Base-by-base conservation (phyloP, 1,284 basidiomycete species). In the Pyrrhoderma lamaoense region DNA sequence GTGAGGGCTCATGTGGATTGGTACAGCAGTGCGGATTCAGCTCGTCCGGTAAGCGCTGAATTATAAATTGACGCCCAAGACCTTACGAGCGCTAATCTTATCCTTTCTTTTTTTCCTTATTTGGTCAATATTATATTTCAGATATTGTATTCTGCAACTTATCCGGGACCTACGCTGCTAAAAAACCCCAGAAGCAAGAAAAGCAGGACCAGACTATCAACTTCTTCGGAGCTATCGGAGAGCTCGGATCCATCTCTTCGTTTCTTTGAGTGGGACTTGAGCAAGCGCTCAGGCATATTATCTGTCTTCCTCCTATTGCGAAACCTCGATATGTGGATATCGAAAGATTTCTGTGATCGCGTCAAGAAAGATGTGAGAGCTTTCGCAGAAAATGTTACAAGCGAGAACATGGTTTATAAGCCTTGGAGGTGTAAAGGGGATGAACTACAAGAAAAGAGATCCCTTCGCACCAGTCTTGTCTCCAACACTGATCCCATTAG, bases 1-100 rank as follows among this genome's bases (percentile, higher is more conserved):
- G 77, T 80, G 16, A 65, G 73, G 34, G 76, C 74, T 0, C 78
- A 80, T 58, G 64, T 77, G 2, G 79, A 80, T 59, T 80, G 77
- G 78, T 76, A 71, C 52, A 55, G 58, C 38, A 60, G 60, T 22
- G 58, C 38, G n/a, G 65, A 14, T 62, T 65, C 37, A 60, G 66
- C 18, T 65, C 56, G 11, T 34, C 57, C 58, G 50, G 76, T 73
- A 49, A 47, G 64, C 61, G 31, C 36, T 42, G 50, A 11, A 11
- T 5, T 31, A n/a, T 31, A 11, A 31, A 31, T 31, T 5, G 27
- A 11, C 27, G 27, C 11, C 27, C 11, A n/a, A n/a, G n/a, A n/a
- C n/a, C 14, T 16, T 18, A 7, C 13, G 35, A 42, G 45, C 34
- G 19, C 23, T 19, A 31, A 31, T 31, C 5, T 31, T 31, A 5